Base-by-base conservation (phyloP, 345 rosid genomes). In the Eutrema japonicum region DNA sequence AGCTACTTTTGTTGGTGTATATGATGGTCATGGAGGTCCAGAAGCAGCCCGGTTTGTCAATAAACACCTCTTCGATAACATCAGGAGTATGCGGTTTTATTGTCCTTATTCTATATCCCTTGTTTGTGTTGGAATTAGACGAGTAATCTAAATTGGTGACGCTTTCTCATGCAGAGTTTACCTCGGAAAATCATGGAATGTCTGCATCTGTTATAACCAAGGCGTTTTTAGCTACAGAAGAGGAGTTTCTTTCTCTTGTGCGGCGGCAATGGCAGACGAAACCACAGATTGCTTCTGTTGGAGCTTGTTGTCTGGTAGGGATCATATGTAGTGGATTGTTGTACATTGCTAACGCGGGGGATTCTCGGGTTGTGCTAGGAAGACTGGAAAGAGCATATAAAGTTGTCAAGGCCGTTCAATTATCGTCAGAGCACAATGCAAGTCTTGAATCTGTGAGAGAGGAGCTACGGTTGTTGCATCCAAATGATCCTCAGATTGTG, bases 171-270 rank as follows among this genome's bases (percentile, higher is more conserved):
- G 88, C 90, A 96, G 99, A 86, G 78, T 89, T 87, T 73, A 86
- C 97, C 14, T 71, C 93, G 11, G 98, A 96, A 82, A 80, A 78
- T 71, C 77, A 74, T 64, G 96, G 91, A 56, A 90, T 96, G 97
- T 92, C 98, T 3, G 86, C 91, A 5, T 89, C 92, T 72, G 82
- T 78, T 1, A 78, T 78, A 26, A 78, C 75, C 3, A 74, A 78
- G 63, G 82, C 82, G 10, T 78, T 78, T 74, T 29, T 73, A 69
- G 72, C 78, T 54, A 78, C 78, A 2, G 82, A 78, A 29, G 82
- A 78, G 40, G 82, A 69, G 1, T 78, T 78, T 74, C 76, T 78
- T 16, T 68, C 75, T 26, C 82, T 78, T 69, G 82, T 78, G 35
- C 75, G 78, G 57, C 65, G 58, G 16, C 82, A 78, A 22, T 78